Evolutionary conservation across 495 filamentous ascomycete genomes (phyloP).

Genomic region (Melanomma pulvis-pyrius): DNA sequence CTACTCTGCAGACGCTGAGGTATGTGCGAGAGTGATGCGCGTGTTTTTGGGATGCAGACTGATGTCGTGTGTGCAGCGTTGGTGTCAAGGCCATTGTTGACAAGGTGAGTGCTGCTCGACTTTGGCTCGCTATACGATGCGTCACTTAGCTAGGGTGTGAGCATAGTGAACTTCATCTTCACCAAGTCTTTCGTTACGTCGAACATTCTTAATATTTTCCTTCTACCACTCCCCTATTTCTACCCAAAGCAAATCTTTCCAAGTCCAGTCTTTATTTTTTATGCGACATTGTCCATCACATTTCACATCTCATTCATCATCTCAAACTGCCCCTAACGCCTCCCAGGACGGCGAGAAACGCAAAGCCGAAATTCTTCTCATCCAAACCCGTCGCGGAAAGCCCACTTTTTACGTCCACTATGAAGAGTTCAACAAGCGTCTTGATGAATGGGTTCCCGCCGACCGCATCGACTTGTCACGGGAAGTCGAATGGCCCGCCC

Average conservation of each 20-base stretch:
- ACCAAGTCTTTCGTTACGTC: neutral
- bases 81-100: conserved; percentile 74
- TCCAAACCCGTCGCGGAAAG: conserved; percentile 79
- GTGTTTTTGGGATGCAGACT: conserved; percentile 11
- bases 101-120: conserved; percentile 54
- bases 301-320: neutral
- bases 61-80: conserved; percentile 54
- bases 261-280: neutral
- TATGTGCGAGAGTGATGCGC: conserved; percentile 44
- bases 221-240: no score
- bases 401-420: conserved; percentile 73
- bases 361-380: conserved; percentile 90
- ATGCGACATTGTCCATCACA: neutral
- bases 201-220: neutral
- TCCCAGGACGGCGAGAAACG: conserved; percentile 77
- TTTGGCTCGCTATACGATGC: neutral
- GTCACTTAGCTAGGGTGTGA: neutral
- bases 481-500: conserved; percentile 77
- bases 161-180: neutral
- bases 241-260: no score
- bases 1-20: conserved; percentile 77
- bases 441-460: conserved; percentile 92
- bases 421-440: conserved; percentile 98
- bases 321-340: conserved; percentile 5
- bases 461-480: conserved; percentile 77